Conservation (phyloP, 2,329 filamentous ascomycete species). For the Apiospora sp. region DNA sequence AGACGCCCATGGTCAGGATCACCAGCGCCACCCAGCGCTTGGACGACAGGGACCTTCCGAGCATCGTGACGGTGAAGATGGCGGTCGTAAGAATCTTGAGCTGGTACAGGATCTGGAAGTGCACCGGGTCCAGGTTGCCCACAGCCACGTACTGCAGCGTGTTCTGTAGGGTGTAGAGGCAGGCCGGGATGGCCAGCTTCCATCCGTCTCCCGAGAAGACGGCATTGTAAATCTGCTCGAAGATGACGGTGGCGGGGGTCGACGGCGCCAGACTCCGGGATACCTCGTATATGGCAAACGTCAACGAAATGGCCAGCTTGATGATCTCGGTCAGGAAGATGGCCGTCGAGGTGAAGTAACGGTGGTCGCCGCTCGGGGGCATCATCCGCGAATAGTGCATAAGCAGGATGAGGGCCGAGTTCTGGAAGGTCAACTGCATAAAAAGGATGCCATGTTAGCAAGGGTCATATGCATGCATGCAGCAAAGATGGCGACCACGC, state of each 20-base stretch:
- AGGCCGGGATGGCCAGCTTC: slow-evolving; percentile 90
- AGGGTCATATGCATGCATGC: slow-evolving; percentile 32
- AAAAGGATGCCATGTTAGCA: slow-evolving; percentile 33
- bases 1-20: slow-evolving; percentile 82
- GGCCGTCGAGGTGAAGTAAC: slow-evolving; percentile 93
- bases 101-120: slow-evolving; percentile 93
- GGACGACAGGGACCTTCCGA: slow-evolving; percentile 73
- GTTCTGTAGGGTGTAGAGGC: slow-evolving; percentile 90
- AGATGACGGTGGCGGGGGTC: slow-evolving; percentile 80
- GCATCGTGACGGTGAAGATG: slow-evolving; percentile 81
- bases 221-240: slow-evolving; percentile 78
- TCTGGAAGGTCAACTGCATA: slow-evolving; percentile 77
- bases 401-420: slow-evolving; percentile 80
- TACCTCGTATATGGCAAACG: slow-evolving; percentile 87
- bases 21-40: slow-evolving; percentile 84
- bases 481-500: not conserved
- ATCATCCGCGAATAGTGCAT: slow-evolving; percentile 96
- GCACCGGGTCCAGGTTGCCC: slow-evolving; percentile 88
- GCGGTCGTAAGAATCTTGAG: slow-evolving; percentile 93
- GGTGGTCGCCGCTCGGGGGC: slow-evolving; percentile 82
- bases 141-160: slow-evolving; percentile 92
- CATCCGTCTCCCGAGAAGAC: slow-evolving; percentile 92
- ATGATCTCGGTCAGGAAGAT: slow-evolving; percentile 93
- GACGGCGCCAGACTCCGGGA: slow-evolving; percentile 79
- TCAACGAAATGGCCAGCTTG: slow-evolving; percentile 86